Evolutionary conservation across 2,329 filamentous ascomycete genomes (phyloP), one percentile per base, ranked within the genome.

Genomic region (Claviceps sp.): DNA sequence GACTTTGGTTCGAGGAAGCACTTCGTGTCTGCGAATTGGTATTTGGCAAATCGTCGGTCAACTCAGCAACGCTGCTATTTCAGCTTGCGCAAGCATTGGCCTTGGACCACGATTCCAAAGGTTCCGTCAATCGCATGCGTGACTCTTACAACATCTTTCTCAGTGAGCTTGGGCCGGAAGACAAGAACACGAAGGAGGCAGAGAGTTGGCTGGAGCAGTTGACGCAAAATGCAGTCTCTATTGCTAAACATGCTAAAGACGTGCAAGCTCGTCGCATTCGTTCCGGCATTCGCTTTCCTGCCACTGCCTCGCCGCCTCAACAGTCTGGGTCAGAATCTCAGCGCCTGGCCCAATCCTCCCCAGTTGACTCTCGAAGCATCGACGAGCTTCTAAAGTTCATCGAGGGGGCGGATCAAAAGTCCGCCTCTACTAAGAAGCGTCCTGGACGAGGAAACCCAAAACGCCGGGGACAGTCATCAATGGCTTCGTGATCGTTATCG

Each of bases 131-230:
- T 65, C 85, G 86, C 65, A 98, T 98, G 93, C 86, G 89, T 55
- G 90, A 96, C 68, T 93, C 89, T 46, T 96, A 90, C 74, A 95
- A 86, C 70, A 94, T 96, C 65, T 98, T 98, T 82, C 81, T 90
- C 57, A 73, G 76, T 53, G 82, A 93, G 63, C 83, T 98, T 5
- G 93, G 93, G 30, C 74, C 89, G 1, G 84, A 95, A 41, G 90
- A 97, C 68, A 88, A 90, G 69, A 97, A 98, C 74, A 98, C 93
- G 56, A 96, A 95, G 74, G 93, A 98, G 67, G 91, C 93, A 2
- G 90, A 95, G 72, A 87, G 81, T 63, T 98, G 93, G 93, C 80
- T 97, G 24, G 88, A 95, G 69, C 90, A 95, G 69, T 79, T 98
- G 54, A 97, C 91, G 0, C 87, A 94, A 68, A 96, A 94, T 62